Percentiles rank a stretch among this genome's conserved stretches.
phyloP scores from a whole-genome alignment of 306 rosid genomes.

The Cicer cuneatum region DNA sequence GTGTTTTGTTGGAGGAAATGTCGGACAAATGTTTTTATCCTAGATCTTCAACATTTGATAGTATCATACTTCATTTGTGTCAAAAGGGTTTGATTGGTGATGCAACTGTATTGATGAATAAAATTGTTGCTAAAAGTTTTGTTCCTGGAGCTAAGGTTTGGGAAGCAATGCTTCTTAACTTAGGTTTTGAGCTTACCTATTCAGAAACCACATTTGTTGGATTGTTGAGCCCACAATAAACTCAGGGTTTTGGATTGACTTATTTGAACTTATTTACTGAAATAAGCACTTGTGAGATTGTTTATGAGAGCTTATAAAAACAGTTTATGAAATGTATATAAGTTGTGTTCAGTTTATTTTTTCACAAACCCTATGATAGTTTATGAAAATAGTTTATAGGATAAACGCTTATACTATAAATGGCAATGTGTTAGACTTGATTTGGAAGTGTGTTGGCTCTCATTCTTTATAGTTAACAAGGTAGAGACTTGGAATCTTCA shows the following conservation, averaged over 20 bases:
- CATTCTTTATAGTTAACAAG: background rate
- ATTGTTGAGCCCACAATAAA: constrained; percentile 49
- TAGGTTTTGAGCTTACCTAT: constrained; percentile 43
- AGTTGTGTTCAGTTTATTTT: no score
- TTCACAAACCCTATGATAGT: no score
- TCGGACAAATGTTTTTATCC: constrained; percentile 54
- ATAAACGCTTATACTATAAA: no score
- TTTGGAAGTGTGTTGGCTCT: background rate
- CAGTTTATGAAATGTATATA: no score
- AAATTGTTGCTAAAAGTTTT: constrained; percentile 51
- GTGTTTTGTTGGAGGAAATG: constrained; percentile 68
- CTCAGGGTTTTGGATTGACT: background rate
- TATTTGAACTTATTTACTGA: no score
- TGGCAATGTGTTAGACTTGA: background rate
- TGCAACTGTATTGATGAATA: constrained; percentile 59
- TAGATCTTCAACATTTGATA: constrained; percentile 59
- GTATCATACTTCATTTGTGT: constrained; percentile 63
- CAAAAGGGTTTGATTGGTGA: constrained; percentile 56
- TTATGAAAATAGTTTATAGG: no score
- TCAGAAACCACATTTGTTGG: constrained; percentile 50
- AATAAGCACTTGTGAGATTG: no score
- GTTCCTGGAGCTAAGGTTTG: constrained; percentile 62
- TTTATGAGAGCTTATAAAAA: no score
- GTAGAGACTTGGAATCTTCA: background rate
- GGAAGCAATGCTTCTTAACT: constrained; percentile 63